A percentile compares a stretch with the other conserved stretches of the same genome.
These are phyloP conservation scores for Pleoardoris graminearum DNA, from an alignment of 2,329 filamentous ascomycete genomes.

Conservation along the genomic window DNA sequence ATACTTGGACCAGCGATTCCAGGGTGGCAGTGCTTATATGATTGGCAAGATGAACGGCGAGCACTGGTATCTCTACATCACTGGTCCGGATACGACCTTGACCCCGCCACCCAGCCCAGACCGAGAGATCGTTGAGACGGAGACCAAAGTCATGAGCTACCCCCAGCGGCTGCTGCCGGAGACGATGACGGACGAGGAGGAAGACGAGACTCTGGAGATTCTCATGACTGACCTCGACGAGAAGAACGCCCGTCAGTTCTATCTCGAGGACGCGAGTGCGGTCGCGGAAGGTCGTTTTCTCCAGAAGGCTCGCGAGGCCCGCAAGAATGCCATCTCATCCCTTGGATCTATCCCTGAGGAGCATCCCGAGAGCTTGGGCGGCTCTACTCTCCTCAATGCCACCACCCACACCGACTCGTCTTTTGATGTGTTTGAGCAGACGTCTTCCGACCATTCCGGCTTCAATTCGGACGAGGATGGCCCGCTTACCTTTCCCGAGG, in stretches of 20 bases:
- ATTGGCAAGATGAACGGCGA: constrained; percentile 99
- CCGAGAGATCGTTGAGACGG: constrained; percentile 55
- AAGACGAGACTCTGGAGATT: constrained; percentile 75
- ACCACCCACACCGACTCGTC: constrained; percentile 57
- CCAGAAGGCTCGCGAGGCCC: constrained; percentile 66
- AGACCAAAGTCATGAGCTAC: constrained; percentile 62
- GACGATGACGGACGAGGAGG: constrained; percentile 52
- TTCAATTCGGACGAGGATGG: constrained; percentile 61
- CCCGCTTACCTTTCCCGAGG: constrained; percentile 62
- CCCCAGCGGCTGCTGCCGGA: constrained; percentile 59
- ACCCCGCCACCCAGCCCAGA: constrained; percentile 81
- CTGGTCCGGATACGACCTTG: constrained; percentile 76
- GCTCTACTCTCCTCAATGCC: constrained; percentile 42
- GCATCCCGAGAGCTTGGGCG: constrained; percentile 43
- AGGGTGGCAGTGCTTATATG: constrained; percentile 96
- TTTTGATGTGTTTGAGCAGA: constrained; percentile 83
- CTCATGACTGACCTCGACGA: constrained; percentile 71
- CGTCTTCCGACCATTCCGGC: constrained; percentile 63
- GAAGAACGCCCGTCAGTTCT: constrained; percentile 68
- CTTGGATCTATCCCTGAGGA: constrained; percentile 63
- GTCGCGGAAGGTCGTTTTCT: constrained; percentile 82
- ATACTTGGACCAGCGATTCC: constrained; percentile 88
- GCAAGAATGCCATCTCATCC: constrained; percentile 61
- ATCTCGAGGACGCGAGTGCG: constrained; percentile 80
- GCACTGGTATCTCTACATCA: constrained; percentile 98